Evolutionary conservation across 2,329 filamentous ascomycete species (phyloP).

Genomic region (Pseudocercospora fuligena): DNA sequence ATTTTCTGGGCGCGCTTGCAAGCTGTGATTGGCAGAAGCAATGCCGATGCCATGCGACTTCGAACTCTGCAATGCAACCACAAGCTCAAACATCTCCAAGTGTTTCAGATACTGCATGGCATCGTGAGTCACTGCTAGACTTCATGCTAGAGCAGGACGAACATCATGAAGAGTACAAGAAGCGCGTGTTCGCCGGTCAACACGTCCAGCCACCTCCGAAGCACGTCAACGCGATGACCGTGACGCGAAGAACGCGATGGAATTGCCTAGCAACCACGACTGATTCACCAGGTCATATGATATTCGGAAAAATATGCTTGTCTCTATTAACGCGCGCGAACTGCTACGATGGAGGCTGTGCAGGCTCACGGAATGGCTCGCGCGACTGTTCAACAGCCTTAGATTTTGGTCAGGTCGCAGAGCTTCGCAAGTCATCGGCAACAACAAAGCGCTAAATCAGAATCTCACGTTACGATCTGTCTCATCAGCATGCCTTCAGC

Average conservation of each 20-base stretch:
- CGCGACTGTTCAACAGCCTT: too few species aligned
- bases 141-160: conserved; percentile 7
- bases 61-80: background rate
- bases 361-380: background rate
- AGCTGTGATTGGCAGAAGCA: background rate
- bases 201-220: conserved; percentile 2
- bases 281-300: background rate
- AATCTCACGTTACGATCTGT: too few species aligned
- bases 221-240: background rate
- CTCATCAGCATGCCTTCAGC: too few species aligned
- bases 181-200: background rate
- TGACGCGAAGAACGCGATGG: background rate
- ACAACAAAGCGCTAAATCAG: too few species aligned
- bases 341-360: conserved; percentile 17
- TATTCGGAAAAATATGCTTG: background rate
- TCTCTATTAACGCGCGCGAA: conserved; percentile 29
- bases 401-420: too few species aligned
- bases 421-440: too few species aligned
- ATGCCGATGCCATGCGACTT: background rate
- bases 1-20: background rate
- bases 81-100: conserved; percentile 12
- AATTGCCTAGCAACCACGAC: background rate
- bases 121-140: conserved; percentile 26
- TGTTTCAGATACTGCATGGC: conserved; percentile 18
- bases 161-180: conserved; percentile 3